A percentile compares a stretch with the other conserved stretches of the same genome.
Evolutionary conservation across 495 filamentous ascomycete genomes (phyloP).

Genomic region (Astrothelium macrocarpum): DNA sequence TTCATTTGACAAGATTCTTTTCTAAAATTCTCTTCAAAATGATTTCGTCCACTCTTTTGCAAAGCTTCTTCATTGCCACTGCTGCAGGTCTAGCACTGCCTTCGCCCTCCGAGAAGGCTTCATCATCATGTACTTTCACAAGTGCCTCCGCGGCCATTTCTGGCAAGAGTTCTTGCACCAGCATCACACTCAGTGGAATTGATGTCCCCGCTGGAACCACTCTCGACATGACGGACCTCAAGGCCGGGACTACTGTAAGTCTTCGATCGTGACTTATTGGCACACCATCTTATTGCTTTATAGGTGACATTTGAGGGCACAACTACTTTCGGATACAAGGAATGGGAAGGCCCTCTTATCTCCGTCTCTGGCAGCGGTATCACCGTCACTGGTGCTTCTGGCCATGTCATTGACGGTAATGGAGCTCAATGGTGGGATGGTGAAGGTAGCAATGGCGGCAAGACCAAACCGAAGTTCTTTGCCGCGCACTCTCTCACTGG

Average conservation of each 20-base stretch:
- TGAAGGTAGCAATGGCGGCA: slow-evolving; percentile 45
- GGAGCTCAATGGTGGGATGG: slow-evolving; percentile 46
- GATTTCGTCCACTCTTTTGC: slow-evolving; percentile 1
- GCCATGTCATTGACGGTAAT: slow-evolving; percentile 38
- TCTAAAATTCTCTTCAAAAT: neutral
- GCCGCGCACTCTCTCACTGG: slow-evolving; percentile 38
- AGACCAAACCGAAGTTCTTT: slow-evolving; percentile 52
- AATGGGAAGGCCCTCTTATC: slow-evolving; percentile 45
- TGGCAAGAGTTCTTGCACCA: slow-evolving; percentile 36
- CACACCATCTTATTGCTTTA: neutral
- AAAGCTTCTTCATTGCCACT: neutral
- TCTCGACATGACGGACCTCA: slow-evolving; percentile 38
- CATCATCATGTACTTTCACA: slow-evolving; percentile 34
- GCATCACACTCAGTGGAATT: slow-evolving; percentile 37
- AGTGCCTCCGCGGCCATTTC: slow-evolving; percentile 32
- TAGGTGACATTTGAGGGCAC: slow-evolving; percentile 44
- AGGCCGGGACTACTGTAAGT: slow-evolving; percentile 36
- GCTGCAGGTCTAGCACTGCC: slow-evolving; percentile 2
- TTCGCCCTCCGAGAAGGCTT: neutral
- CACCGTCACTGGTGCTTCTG: slow-evolving; percentile 35
- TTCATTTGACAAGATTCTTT: neutral
- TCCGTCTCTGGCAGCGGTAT: slow-evolving; percentile 39
- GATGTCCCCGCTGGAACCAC: slow-evolving; percentile 41
- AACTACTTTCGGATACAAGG: slow-evolving; percentile 45
- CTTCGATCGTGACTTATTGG: slow-evolving; percentile 8